Evolutionary conservation across 2,329 filamentous ascomycete genomes (phyloP).

Genomic region (Cladosporium sp.): DNA sequence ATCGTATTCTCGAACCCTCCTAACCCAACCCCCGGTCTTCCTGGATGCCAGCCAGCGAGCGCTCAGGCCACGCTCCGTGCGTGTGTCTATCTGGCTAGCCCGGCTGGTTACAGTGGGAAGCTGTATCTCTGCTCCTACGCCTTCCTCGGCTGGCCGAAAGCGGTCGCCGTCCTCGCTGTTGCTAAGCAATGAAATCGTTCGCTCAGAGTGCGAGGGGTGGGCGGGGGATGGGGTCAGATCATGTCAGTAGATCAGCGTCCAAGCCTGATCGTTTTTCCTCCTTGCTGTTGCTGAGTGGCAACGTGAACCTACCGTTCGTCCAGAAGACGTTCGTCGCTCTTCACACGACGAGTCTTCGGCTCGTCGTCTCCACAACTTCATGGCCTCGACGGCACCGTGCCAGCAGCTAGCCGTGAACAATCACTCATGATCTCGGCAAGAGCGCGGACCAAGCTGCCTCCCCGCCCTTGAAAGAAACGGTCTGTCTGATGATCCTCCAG

Average conservation of each 20-base stretch:
- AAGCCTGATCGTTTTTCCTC: background rate
- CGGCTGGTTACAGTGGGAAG: slow-evolving; percentile 13
- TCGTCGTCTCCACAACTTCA: background rate
- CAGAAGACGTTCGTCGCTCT: background rate
- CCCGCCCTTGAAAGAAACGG: slow-evolving; percentile 23
- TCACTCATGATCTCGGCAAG: slow-evolving; percentile 6
- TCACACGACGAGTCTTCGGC: background rate
- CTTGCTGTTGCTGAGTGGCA: slow-evolving; percentile 1
- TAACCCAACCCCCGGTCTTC: background rate
- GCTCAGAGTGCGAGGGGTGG: slow-evolving; percentile 8
- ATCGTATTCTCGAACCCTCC: slow-evolving; percentile 8
- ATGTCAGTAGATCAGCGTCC: background rate
- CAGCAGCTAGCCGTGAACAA: slow-evolving; percentile 12
- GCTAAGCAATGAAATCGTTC: background rate
- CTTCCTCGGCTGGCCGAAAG: slow-evolving; percentile 12
- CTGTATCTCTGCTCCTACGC: slow-evolving; percentile 12
- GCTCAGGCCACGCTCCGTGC: slow-evolving; percentile 13
- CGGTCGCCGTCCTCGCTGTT: slow-evolving; percentile 4
- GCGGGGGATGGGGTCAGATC: slow-evolving; percentile 1
- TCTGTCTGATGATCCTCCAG: slow-evolving; percentile 29
- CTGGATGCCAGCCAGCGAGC: slow-evolving; percentile 7
- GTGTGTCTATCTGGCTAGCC: slow-evolving; percentile 7
- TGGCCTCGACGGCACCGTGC: background rate
- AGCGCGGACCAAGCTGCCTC: background rate
- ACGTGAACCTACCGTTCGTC: background rate